Evolutionary conservation across 1,139 yeast genomes (phyloP).

Genomic region (Sugiyamaella sp.): DNA sequence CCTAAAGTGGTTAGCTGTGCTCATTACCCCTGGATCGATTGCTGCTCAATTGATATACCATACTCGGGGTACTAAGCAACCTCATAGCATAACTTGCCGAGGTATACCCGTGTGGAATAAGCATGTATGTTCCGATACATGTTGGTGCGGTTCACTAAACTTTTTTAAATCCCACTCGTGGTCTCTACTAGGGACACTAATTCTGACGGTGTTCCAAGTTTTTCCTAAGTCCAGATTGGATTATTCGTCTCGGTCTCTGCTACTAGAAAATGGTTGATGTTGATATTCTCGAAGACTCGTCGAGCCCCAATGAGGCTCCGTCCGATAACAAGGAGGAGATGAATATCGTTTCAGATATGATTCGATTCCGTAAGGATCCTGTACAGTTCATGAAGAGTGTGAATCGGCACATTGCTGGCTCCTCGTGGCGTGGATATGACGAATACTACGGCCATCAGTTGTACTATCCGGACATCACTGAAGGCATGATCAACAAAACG

Average conservation of each 20-base stretch:
- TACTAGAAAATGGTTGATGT: slow-evolving; percentile 19
- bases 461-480: slow-evolving; percentile 42
- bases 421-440: slow-evolving; percentile 46
- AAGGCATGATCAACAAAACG: slow-evolving; percentile 38
- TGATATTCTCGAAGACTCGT: slow-evolving; percentile 14
- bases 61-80: not conserved
- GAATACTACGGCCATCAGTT: slow-evolving; percentile 44
- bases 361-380: slow-evolving; percentile 45
- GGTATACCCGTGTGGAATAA: not conserved
- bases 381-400: slow-evolving; percentile 39
- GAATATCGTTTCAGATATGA: slow-evolving; percentile 35
- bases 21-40: not conserved
- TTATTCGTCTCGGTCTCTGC: no score
- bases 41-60: not conserved
- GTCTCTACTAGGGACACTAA: no score
- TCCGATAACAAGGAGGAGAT: slow-evolving; percentile 19
- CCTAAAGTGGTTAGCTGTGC: not conserved
- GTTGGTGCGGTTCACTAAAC: not conserved
- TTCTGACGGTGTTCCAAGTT: no score
- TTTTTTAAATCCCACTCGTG: no score
- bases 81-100: not conserved
- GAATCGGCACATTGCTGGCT: slow-evolving; percentile 41
- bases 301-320: slow-evolving; percentile 13
- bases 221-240: no score
- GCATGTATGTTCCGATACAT: not conserved